Evolutionary conservation across 2,329 filamentous ascomycete species (phyloP).

Genomic region (Venturia nashicola): DNA sequence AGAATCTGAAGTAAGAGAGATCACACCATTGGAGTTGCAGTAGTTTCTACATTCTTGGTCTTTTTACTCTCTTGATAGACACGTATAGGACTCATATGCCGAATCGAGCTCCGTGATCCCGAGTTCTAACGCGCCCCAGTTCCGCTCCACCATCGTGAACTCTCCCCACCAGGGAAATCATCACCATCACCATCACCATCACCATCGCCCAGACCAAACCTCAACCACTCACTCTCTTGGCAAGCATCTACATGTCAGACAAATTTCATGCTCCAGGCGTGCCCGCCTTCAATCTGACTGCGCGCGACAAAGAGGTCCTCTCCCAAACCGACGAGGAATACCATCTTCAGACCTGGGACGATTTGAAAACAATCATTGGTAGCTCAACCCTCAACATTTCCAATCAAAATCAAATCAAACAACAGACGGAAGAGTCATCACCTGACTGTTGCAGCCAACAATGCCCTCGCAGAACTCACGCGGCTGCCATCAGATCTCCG

Average conservation of each 20-base stretch:
- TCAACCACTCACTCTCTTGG: no score
- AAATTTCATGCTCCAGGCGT: background rate
- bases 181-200: no score
- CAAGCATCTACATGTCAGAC: background rate
- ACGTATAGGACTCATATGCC: background rate
- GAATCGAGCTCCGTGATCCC: background rate
- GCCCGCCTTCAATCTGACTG: conserved; percentile 8
- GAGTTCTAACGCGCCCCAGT: background rate
- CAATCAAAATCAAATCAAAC: background rate
- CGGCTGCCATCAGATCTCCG: conserved; percentile 46
- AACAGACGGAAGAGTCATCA: background rate
- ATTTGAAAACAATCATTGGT: conserved; percentile 41
- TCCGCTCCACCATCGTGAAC: background rate
- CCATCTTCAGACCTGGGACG: conserved; percentile 38
- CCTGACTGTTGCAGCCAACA: conserved; percentile 18
- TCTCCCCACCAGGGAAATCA: background rate
- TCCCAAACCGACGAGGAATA: conserved; percentile 41
- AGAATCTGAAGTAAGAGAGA: no score
- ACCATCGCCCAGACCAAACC: no score
- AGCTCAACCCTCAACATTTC: background rate
- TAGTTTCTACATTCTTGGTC: no score
- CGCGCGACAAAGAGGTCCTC: conserved; percentile 27
- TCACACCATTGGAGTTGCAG: no score
- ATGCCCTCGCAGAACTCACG: conserved; percentile 43
- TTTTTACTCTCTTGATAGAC: background rate